Evolutionary conservation across 1,284 basidiomycete species (phyloP), one percentile per base, ranked within the genome.

Genomic region (Cutaneotrichosporon sp.): DNA sequence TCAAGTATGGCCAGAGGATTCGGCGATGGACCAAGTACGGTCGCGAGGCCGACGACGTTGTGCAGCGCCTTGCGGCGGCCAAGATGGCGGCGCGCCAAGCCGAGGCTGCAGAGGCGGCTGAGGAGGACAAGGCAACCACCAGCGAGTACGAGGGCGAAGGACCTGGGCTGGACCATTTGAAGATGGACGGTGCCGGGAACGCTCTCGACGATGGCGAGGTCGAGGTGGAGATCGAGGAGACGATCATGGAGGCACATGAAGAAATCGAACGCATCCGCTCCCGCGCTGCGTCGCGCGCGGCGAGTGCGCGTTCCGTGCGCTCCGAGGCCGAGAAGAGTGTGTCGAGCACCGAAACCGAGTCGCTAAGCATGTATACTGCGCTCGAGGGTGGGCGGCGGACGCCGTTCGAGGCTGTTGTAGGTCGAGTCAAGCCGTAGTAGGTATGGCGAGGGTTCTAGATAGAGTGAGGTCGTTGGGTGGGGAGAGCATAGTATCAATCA

Each of bases 1-100:
- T 31, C 6, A 18, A 62, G 13, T 70, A 72, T 46, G 72, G 72
- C 0, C 50, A 55, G 18, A 49, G 58, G 1, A 67, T 73, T 38
- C 58, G 72, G 22, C 63, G 72, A 4, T 47, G 46, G 65, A 71
- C 68, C 34, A 67, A 67, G 47, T 64, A 63, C 60, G 71, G 70
- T 3, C 62, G 71, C 11, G 63, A 68, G 38, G 63, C 66, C 11
- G 66, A 68, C 61, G 66, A 68, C 59, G 42, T 46, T 10, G 46
- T 46, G 6, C 56, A 31, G 42, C 30, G 40, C 42, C 13, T 58
- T 8, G 40, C 56, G 9, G 53, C 53, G 8, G 53, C 53, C 11
- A 36, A 38, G 53, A 38, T 56, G 34, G 53, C 53, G 18, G 53
- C 53, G 36, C 53, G 53, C 21, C 34, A 56, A 8, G 34, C 53